Evolutionary conservation across 164 flowering plant species (phyloP), one percentile per base, ranked within the genome.

Genomic region (Vitis labrusca): DNA sequence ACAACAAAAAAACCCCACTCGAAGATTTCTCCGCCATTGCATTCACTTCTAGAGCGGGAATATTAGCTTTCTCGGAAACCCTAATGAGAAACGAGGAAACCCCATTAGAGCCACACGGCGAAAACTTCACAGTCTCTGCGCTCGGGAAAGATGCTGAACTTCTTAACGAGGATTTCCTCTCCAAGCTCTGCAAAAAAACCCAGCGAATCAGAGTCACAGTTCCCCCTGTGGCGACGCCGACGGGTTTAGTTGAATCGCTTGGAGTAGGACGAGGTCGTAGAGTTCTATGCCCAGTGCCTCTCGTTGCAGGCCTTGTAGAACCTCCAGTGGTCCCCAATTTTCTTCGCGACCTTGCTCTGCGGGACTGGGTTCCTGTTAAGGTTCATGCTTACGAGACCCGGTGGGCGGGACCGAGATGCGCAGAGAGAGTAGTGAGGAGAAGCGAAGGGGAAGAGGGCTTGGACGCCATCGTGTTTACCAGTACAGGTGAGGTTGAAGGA

Each of bases 401-500:
- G 66, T 89, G 97, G 97, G 81, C 81, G 5, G 91, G 92, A 65
- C 75, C 80, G 52, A 51, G 9, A 1, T 77, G 89, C 57, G 89
- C 78, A 17, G 79, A 63, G 74, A 69, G 57, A 68, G 65, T 77
- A 53, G 76, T 78, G 71, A 65, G 53, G 77, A 64, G 58, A 66
- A 64, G 53, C 14, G 75, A 66, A 50, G 73, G 32, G 65, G 79
- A 53, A 30, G 74, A 44, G 29, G 69, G 23, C 0, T 16, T 89
- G 76, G 92, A 86, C 58, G 92, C 89, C 13, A 37, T 91, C 8
- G 84, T 91, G 60, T 91, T 91, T 50, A 89, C 93, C 12, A 91
- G 94, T 61, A 89, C 77, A 2, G 93, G 72, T 10, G 92, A 88
- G 71, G 90, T 91, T 74, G 92, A 91, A 67, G 97, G 92, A 54